Base-by-base conservation (phyloP, 495 filamentous ascomycete genomes). In the Opeltia flavorubescens region DNA sequence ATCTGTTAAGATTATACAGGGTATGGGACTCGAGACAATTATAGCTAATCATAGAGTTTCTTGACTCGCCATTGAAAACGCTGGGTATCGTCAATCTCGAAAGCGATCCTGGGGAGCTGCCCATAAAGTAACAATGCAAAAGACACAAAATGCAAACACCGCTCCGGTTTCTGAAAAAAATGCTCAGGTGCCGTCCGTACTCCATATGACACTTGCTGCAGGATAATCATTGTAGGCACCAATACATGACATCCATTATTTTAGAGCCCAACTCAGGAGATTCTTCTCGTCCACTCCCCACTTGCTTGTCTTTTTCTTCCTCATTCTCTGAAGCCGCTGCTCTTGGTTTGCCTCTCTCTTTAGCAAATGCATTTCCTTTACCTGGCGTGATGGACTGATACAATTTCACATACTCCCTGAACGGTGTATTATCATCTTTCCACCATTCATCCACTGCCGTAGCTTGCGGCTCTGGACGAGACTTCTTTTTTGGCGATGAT, bases 351-450 rank as follows among this genome's bases (percentile, higher is more conserved):
- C 15, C n/a, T 23, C 15, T 40, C 20, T 40, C n/a, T 6, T 40
- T 44, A 21, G 55, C 52, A 35, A 33, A 58, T 31, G 50, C 50
- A 28, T 58, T 58, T 26, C 55, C 55, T n/a, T 47, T 47, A 13
- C 50, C 55, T 5, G 34, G 44, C 25, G 35, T 48, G 36, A 55
- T 55, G 28, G 50, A 28, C 17, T 33, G 9, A 28, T 53, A 51
- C 12, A 44, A 36, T 31, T 47, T 46, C 6, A 31, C 44, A 21
- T 55, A 58, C 12, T 24, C 40, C 17, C 45, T 55, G 44, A 50
- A 58, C 18, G 55, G 52, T 23, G 49, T 52, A 6, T 50, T 18
- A 3, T 27, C 29, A 47, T 58, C 55, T 21, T 40, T 42, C 49
- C 52, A 52, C 52, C 52, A 52, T 4, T 52, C 43, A 29, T 23